Evolutionary conservation across 129 eudicot species (phyloP).

Genomic region (Flaveria brownii): DNA sequence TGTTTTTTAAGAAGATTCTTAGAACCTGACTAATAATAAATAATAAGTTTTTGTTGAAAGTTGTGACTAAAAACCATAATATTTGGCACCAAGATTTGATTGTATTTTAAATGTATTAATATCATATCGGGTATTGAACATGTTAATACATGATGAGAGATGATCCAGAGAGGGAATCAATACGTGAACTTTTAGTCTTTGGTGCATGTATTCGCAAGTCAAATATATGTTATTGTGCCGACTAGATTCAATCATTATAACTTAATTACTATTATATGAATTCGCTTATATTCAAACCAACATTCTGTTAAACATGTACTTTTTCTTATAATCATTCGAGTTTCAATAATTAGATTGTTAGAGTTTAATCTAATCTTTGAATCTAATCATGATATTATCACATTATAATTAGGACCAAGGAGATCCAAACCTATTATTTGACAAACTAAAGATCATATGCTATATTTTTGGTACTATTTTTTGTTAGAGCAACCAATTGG

Average conservation of each 20-base stretch:
- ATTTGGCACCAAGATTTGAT: neutral
- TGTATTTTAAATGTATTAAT: neutral
- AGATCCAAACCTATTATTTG: slow-evolving; percentile 1
- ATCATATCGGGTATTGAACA: neutral
- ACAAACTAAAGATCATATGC: neutral
- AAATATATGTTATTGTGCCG: slow-evolving; percentile 3
- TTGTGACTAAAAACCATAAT: neutral
- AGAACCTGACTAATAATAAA: neutral
- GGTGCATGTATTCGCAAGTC: slow-evolving; percentile 2
- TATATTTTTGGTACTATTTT: too few species aligned
- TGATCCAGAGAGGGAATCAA: neutral
- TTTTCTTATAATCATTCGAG: too few species aligned
- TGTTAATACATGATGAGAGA: neutral
- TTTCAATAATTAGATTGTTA: neutral
- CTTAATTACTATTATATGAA: neutral
- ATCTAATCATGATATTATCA: neutral
- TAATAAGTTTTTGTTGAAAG: neutral
- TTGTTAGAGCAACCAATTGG: too few species aligned
- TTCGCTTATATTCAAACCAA: too few species aligned
- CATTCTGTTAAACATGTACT: too few species aligned
- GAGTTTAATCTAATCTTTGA: neutral
- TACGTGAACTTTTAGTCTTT: neutral
- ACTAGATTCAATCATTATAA: neutral
- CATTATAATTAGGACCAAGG: neutral
- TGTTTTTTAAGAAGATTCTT: neutral